Evolutionary conservation across 176 grass and related monocot genomes (phyloP).

Genomic region (Olyra latifolia): DNA sequence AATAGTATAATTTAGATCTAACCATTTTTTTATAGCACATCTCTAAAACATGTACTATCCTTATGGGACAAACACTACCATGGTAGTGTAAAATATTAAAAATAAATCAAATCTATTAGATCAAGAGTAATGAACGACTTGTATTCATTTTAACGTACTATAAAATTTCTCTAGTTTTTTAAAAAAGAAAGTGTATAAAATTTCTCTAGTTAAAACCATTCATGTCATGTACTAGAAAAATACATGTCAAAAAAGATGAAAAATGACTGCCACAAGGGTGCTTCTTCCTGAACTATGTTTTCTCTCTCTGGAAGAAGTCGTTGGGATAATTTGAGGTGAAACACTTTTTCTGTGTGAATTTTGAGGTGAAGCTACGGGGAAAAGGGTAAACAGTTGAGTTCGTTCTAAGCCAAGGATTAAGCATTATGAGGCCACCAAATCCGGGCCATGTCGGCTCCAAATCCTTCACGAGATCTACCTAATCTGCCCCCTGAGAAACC

Average conservation of each 20-base stretch:
- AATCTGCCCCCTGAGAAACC: conserved; percentile 26
- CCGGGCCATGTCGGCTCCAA: conserved; percentile 3
- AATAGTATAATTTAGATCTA: no score
- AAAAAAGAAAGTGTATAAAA: no score
- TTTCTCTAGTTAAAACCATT: no score
- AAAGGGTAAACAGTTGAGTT: conserved; percentile 27
- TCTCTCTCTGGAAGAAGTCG: background rate
- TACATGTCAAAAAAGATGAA: background rate
- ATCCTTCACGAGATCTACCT: conserved; percentile 42
- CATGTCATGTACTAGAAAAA: background rate
- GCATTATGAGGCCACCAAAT: conserved; percentile 25
- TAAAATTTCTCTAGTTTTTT: no score
- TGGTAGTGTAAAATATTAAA: no score
- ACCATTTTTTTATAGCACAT: no score
- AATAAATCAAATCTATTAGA: no score
- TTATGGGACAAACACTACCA: no score
- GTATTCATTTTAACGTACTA: no score
- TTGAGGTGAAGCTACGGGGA: background rate
- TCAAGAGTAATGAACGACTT: no score
- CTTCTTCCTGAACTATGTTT: background rate
- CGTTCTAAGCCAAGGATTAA: conserved; percentile 23
- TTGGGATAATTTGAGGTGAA: background rate
- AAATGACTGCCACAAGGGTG: background rate
- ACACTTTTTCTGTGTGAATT: background rate
- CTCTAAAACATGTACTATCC: no score